Conservation (phyloP, 139 green algal genomes). For the Nannochloris sp. region DNA sequence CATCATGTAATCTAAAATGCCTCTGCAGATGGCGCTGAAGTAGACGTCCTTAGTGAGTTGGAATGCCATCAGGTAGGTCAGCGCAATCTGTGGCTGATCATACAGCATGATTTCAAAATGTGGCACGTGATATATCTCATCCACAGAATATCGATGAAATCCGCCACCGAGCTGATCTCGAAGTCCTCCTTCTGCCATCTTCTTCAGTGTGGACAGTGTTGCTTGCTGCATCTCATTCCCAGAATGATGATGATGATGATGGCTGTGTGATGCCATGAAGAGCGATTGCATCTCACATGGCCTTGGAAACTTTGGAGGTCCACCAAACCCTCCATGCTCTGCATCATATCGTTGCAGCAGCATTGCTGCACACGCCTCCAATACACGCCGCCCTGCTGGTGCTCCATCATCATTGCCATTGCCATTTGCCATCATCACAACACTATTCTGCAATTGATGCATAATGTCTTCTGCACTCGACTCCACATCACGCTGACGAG, state of each 20-base stretch:
- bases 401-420: neutral
- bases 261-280: slow-evolving; percentile 26
- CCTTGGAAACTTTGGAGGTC: slow-evolving; percentile 81
- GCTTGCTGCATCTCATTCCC: slow-evolving; percentile 34
- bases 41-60: slow-evolving; percentile 40
- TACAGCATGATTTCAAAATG: slow-evolving; percentile 96
- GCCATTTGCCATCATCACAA: slow-evolving; percentile 9
- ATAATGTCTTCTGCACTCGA: slow-evolving; percentile 31
- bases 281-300: slow-evolving; percentile 72
- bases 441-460: slow-evolving; percentile 38
- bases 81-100: slow-evolving; percentile 73
- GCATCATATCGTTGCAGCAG: slow-evolving; percentile 51
- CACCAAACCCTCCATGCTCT: slow-evolving; percentile 64
- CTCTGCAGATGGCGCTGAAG: slow-evolving; percentile 43
- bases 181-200: slow-evolving; percentile 75
- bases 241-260: no score
- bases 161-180: slow-evolving; percentile 79
- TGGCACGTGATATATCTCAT: slow-evolving; percentile 57
- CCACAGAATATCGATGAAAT: slow-evolving; percentile 75
- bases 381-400: neutral
- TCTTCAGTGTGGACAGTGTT: slow-evolving; percentile 40
- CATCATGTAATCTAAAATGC: slow-evolving; percentile 77
- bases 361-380: slow-evolving; percentile 24
- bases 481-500: slow-evolving; percentile 28
- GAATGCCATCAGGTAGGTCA: slow-evolving; percentile 60